These are phyloP conservation scores for Komagataea norvegica DNA, from an alignment of 1,139 yeast species.

Conservation along the genomic window DNA sequence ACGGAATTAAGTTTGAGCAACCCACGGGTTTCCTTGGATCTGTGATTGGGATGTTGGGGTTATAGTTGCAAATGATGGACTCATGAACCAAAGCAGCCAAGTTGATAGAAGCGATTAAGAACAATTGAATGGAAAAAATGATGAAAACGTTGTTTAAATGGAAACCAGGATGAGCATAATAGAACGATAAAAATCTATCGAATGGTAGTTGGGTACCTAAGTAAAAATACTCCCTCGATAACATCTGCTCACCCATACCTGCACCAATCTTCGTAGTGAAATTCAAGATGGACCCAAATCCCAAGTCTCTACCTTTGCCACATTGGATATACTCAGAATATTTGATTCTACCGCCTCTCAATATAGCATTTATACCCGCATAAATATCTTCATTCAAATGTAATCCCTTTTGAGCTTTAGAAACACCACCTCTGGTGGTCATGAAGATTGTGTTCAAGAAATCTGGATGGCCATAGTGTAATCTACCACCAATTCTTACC, in stretches of 20 bases:
- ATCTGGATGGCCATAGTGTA: slow-evolving; percentile 77
- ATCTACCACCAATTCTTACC: slow-evolving; percentile 68
- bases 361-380: slow-evolving; percentile 69
- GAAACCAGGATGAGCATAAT: slow-evolving; percentile 75
- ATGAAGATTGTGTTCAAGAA: slow-evolving; percentile 62
- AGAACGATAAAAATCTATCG: slow-evolving; percentile 71
- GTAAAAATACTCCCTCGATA: slow-evolving; percentile 70
- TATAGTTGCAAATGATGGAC: slow-evolving; percentile 56
- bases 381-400: slow-evolving; percentile 74
- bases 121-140: slow-evolving; percentile 61
- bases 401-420: slow-evolving; percentile 69
- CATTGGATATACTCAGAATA: slow-evolving; percentile 75
- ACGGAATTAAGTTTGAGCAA: slow-evolving; percentile 62
- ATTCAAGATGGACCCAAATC: slow-evolving; percentile 70
- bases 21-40: slow-evolving; percentile 59
- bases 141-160: slow-evolving; percentile 67
- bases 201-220: slow-evolving; percentile 67
- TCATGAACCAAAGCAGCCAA: slow-evolving; percentile 65
- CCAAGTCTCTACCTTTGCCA: slow-evolving; percentile 79
- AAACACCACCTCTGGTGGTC: slow-evolving; percentile 75
- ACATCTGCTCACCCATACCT: slow-evolving; percentile 80
- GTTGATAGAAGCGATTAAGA: slow-evolving; percentile 61
- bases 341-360: slow-evolving; percentile 71
- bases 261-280: slow-evolving; percentile 77
- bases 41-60: slow-evolving; percentile 55